Evolutionary conservation across 192 early-diverging fungal genomes (phyloP).

Genomic region (Coemansia javaensis): DNA sequence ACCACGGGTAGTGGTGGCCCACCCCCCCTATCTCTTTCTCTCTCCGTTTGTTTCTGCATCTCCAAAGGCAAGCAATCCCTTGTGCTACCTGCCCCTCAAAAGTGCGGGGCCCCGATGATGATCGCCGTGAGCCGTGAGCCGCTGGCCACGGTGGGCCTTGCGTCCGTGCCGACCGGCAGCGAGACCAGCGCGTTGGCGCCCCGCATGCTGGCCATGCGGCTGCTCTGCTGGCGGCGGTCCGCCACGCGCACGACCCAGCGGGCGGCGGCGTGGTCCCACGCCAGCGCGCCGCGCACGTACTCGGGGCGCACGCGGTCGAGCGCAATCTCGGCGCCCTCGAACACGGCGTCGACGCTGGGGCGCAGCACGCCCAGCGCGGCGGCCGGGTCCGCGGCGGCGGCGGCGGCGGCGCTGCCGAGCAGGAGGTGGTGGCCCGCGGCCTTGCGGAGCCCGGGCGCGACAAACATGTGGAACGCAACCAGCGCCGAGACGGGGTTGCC

Average conservation of each 20-base stretch:
- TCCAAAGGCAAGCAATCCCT: too few relatives aligned
- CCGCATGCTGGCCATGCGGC: constrained; percentile 70
- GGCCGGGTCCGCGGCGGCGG: neutral
- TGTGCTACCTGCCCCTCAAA: too few relatives aligned
- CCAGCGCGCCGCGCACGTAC: constrained; percentile 20
- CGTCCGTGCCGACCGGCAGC: constrained; percentile 56
- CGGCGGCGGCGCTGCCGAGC: neutral
- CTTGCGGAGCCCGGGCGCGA: constrained; percentile 74
- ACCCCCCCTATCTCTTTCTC: neutral
- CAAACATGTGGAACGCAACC: constrained; percentile 89
- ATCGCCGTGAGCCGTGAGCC: constrained; percentile 23
- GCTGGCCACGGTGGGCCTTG: constrained; percentile 1
- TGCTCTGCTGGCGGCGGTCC: constrained; percentile 75
- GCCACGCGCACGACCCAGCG: constrained; percentile 50
- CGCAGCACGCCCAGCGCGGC: constrained; percentile 42
- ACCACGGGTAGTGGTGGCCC: constrained; percentile 7
- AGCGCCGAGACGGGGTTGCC: constrained; percentile 92
- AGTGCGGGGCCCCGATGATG: constrained; percentile 23
- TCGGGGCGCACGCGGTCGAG: constrained; percentile 37
- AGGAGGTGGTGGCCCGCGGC: constrained; percentile 62
- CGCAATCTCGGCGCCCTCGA: constrained; percentile 54
- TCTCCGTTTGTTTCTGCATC: neutral
- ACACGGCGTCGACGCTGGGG: constrained; percentile 63
- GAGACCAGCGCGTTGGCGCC: constrained; percentile 73
- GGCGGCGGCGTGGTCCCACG: constrained; percentile 12